These are phyloP conservation scores for Lactarius evosmus DNA, from an alignment of 768 basidiomycete genomes.

Conservation along the genomic window DNA sequence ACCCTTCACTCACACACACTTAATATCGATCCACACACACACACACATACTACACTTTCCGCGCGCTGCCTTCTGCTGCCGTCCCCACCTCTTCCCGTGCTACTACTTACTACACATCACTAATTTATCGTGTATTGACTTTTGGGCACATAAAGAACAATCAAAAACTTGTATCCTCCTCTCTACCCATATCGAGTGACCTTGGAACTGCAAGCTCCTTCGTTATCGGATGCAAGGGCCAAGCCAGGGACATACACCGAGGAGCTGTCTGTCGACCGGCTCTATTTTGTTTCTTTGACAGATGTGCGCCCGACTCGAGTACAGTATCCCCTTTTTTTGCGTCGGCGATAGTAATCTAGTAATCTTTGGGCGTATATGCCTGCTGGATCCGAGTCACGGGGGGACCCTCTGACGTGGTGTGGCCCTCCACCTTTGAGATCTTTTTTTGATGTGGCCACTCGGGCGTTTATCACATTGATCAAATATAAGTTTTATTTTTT, in stretches of 20 bases:
- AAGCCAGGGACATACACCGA: background rate
- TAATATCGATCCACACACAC: background rate
- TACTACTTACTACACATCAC: constrained; percentile 8
- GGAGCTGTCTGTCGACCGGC: background rate
- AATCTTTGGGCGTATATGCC: too few relatives aligned
- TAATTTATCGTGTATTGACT: constrained; percentile 26
- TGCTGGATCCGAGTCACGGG: too few relatives aligned
- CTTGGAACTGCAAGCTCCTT: background rate
- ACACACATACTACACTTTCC: background rate
- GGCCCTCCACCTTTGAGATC: too few relatives aligned
- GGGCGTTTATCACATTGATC: too few relatives aligned
- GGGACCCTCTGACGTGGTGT: too few relatives aligned
- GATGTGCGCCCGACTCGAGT: background rate
- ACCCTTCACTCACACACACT: background rate
- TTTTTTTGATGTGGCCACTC: too few relatives aligned
- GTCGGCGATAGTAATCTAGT: too few relatives aligned
- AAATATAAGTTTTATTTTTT: too few relatives aligned
- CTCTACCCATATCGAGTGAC: background rate
- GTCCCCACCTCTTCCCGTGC: background rate
- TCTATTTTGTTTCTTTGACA: background rate
- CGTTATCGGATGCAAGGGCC: background rate
- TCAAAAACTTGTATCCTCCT: constrained; percentile 17
- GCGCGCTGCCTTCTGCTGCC: background rate
- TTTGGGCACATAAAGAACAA: constrained; percentile 15
- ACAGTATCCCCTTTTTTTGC: background rate